These are phyloP conservation scores for Gossypium schwendimanii DNA, from an alignment of 441 rosid genomes.

Conservation along the genomic window DNA sequence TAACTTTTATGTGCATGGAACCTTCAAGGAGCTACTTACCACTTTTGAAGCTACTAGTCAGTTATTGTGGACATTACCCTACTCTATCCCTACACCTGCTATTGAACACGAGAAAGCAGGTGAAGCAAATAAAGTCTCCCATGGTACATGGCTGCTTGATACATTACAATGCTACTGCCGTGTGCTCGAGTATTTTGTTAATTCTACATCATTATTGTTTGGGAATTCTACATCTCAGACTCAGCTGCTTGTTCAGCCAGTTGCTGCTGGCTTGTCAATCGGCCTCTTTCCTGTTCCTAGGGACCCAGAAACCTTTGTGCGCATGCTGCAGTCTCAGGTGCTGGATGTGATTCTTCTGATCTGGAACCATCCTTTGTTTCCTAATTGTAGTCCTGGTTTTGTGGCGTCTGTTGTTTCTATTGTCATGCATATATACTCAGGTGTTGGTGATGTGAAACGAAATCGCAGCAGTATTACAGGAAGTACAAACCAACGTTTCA, in stretches of 20 bases:
- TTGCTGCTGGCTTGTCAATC: slow-evolving; percentile 76
- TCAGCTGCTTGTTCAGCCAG: slow-evolving; percentile 90
- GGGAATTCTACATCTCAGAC: slow-evolving; percentile 71
- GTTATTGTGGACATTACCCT: slow-evolving; percentile 70
- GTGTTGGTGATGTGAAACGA: slow-evolving; percentile 82
- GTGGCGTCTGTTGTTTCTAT: slow-evolving; percentile 68
- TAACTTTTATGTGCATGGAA: slow-evolving; percentile 85
- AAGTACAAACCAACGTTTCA: slow-evolving; percentile 61
- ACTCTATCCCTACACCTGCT: slow-evolving; percentile 41
- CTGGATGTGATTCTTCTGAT: slow-evolving; percentile 79
- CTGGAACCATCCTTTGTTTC: slow-evolving; percentile 86
- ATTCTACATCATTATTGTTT: slow-evolving; percentile 63
- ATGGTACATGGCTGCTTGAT: slow-evolving; percentile 70
- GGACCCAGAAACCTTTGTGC: slow-evolving; percentile 84
- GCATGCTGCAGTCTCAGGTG: slow-evolving; percentile 86
- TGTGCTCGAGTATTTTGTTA: slow-evolving; percentile 78
- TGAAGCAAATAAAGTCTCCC: slow-evolving; percentile 64
- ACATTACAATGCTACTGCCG: slow-evolving; percentile 81
- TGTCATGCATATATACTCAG: slow-evolving; percentile 78
- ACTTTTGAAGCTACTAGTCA: slow-evolving; percentile 98
- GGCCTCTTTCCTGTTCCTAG: slow-evolving; percentile 88
- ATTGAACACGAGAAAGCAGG: slow-evolving; percentile 60
- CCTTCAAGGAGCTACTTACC: slow-evolving; percentile 78
- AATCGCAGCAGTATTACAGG: slow-evolving; percentile 57
- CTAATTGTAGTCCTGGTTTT: slow-evolving; percentile 66